A percentile compares a stretch with the other conserved stretches of the same genome.
phyloP scores from a whole-genome alignment of 495 filamentous ascomycete species.

The Aspergillus homomorphus region DNA sequence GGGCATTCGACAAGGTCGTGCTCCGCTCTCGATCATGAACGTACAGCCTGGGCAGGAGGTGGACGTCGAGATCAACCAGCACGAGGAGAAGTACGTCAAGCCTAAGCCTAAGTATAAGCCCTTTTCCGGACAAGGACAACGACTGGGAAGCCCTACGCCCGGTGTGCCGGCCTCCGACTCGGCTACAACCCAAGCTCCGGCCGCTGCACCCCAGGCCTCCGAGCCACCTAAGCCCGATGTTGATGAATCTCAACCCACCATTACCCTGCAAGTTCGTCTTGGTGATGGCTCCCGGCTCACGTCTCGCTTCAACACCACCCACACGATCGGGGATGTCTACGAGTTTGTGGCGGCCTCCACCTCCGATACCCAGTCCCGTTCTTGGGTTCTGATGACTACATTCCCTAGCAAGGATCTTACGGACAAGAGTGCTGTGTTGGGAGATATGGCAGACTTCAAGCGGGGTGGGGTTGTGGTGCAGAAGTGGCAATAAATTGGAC shows the following conservation, averaged over 20 bases:
- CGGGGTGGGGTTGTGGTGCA: conserved; percentile 80
- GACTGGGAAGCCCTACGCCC: conserved; percentile 90
- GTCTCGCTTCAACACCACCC: conserved; percentile 85
- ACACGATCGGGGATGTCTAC: conserved; percentile 91
- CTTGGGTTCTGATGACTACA: conserved; percentile 87
- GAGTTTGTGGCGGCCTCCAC: conserved; percentile 72
- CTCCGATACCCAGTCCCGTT: conserved; percentile 52
- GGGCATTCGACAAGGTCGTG: conserved; percentile 82
- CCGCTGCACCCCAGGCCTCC: conserved; percentile 26
- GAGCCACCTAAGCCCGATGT: conserved; percentile 51
- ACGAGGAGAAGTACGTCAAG: conserved; percentile 76
- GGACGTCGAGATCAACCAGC: conserved; percentile 84
- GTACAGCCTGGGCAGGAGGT: conserved; percentile 81
- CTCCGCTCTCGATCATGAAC: conserved; percentile 85
- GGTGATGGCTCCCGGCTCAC: conserved; percentile 83
- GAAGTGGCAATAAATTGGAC: conserved; percentile 64
- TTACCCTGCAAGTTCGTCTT: conserved; percentile 84
- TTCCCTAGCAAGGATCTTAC: conserved; percentile 92
- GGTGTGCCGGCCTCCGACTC: conserved; percentile 45
- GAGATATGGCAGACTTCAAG: conserved; percentile 81
- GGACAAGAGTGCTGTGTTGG: conserved; percentile 65
- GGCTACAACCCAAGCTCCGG: conserved; percentile 31
- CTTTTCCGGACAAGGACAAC: conserved; percentile 76
- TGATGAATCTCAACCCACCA: conserved; percentile 71
- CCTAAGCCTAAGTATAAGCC: conserved; percentile 87